Conservation (phyloP, 2,329 filamentous ascomycete genomes). For the Pestalotiopsis sp. region DNA sequence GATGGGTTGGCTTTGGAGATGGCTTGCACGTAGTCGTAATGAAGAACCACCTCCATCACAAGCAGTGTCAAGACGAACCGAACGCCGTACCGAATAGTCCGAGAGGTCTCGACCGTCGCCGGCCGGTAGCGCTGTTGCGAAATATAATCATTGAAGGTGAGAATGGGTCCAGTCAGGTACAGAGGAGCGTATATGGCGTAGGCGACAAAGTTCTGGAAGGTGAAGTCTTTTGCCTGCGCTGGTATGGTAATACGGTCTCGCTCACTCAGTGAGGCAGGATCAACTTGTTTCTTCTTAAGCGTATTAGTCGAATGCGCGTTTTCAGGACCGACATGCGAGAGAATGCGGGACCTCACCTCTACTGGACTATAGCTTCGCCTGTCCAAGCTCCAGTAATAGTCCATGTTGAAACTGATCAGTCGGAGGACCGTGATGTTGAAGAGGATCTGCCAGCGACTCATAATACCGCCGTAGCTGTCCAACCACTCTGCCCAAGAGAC, state of each 20-base stretch:
- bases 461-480: slow-evolving; percentile 80
- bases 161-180: slow-evolving; percentile 88
- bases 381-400: slow-evolving; percentile 90
- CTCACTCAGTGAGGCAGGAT: slow-evolving; percentile 85
- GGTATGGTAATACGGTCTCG: slow-evolving; percentile 81
- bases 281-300: slow-evolving; percentile 95
- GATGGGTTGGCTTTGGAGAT: slow-evolving; percentile 80
- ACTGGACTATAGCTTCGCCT: slow-evolving; percentile 65
- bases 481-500: slow-evolving; percentile 70
- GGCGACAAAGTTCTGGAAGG: slow-evolving; percentile 83
- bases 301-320: slow-evolving; percentile 54
- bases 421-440: slow-evolving; percentile 96
- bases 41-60: slow-evolving; percentile 87
- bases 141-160: slow-evolving; percentile 98
- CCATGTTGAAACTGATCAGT: slow-evolving; percentile 94
- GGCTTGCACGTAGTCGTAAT: slow-evolving; percentile 91
- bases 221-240: slow-evolving; percentile 71
- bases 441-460: slow-evolving; percentile 91
- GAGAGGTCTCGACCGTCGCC: slow-evolving; percentile 68
- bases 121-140: slow-evolving; percentile 78
- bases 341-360: slow-evolving; percentile 66
- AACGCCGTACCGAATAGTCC: slow-evolving; percentile 79
- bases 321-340: background rate
- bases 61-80: slow-evolving; percentile 82
- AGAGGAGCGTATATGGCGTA: slow-evolving; percentile 91